Evolutionary conservation across 441 rosid species (phyloP).

Genomic region (Daphne laureola): DNA sequence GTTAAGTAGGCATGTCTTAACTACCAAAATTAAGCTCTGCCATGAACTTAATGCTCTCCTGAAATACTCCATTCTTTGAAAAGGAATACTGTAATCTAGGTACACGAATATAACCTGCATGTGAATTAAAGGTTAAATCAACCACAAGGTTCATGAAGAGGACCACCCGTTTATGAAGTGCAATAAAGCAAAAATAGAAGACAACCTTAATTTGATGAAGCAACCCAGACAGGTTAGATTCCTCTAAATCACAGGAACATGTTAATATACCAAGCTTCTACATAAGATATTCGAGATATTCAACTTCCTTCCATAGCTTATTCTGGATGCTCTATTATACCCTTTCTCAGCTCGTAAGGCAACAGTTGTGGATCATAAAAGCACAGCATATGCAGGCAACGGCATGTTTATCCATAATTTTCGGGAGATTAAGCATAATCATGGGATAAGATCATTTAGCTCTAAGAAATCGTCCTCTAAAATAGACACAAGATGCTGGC

Average conservation of each 20-base stretch:
- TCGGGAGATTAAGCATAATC: slow-evolving; percentile 13
- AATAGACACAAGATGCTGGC: slow-evolving; percentile 19
- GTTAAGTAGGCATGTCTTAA: too few species aligned
- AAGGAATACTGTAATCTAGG: slow-evolving; percentile 14
- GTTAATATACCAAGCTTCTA: slow-evolving; percentile 12
- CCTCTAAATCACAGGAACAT: slow-evolving; percentile 14
- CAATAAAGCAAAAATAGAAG: not conserved
- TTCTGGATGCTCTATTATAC: slow-evolving; percentile 7
- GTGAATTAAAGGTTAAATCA: slow-evolving; percentile 11
- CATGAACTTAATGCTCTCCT: not conserved
- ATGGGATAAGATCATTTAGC: slow-evolving; percentile 34
- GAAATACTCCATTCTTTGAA: slow-evolving; percentile 10
- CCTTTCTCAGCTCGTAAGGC: slow-evolving; percentile 14
- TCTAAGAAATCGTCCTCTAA: slow-evolving; percentile 38
- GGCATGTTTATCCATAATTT: slow-evolving; percentile 5
- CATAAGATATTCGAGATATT: slow-evolving; percentile 8
- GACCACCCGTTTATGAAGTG: not conserved
- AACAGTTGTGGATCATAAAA: not conserved
- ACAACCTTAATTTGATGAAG: slow-evolving; percentile 22
- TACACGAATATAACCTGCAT: slow-evolving; percentile 26
- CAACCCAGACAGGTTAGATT: slow-evolving; percentile 12
- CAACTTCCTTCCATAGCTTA: not conserved
- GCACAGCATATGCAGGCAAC: not conserved
- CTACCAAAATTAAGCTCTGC: too few species aligned
- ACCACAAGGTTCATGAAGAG: slow-evolving; percentile 3